Conservation (phyloP, 306 rosid genomes). For the Gleditsia sinensis region DNA sequence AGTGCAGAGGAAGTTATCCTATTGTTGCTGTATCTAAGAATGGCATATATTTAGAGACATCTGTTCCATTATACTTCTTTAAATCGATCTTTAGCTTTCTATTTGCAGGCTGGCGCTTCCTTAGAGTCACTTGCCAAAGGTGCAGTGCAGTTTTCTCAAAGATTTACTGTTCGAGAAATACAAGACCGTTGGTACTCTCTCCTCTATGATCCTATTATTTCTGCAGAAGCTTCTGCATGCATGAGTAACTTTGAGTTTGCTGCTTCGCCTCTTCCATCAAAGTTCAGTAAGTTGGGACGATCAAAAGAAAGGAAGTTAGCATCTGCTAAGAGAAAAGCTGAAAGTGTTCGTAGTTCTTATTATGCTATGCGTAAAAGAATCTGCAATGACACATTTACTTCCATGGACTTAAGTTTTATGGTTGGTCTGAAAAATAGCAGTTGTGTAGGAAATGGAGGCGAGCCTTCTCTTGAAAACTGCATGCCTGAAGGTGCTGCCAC, state of each 20-base stretch:
- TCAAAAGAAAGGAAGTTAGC: constrained; percentile 51
- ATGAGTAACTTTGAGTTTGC: constrained; percentile 57
- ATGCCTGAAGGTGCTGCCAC: constrained; percentile 46
- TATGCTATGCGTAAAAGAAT: constrained; percentile 72
- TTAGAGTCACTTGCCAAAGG: constrained; percentile 96
- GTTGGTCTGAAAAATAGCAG: constrained; percentile 51
- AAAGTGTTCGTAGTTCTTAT: constrained; percentile 63
- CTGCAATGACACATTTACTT: constrained; percentile 46
- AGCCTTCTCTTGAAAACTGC: constrained; percentile 46
- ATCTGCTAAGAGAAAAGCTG: constrained; percentile 64
- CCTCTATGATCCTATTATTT: constrained; percentile 66
- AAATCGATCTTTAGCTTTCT: constrained; percentile 24
- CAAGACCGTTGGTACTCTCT: constrained; percentile 81
- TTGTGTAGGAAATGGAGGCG: constrained; percentile 48
- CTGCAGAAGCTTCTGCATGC: constrained; percentile 58
- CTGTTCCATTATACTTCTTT: background rate
- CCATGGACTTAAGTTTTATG: constrained; percentile 66
- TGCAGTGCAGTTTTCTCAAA: constrained; percentile 82
- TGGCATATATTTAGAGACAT: background rate
- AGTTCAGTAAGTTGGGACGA: constrained; percentile 45
- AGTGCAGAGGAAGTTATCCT: background rate
- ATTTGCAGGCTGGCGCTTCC: constrained; percentile 87
- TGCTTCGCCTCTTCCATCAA: constrained; percentile 48
- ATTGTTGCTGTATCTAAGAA: background rate
- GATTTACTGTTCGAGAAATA: constrained; percentile 65